Conservation (phyloP, 1,139 yeast species). For the Candida gigantensis region DNA sequence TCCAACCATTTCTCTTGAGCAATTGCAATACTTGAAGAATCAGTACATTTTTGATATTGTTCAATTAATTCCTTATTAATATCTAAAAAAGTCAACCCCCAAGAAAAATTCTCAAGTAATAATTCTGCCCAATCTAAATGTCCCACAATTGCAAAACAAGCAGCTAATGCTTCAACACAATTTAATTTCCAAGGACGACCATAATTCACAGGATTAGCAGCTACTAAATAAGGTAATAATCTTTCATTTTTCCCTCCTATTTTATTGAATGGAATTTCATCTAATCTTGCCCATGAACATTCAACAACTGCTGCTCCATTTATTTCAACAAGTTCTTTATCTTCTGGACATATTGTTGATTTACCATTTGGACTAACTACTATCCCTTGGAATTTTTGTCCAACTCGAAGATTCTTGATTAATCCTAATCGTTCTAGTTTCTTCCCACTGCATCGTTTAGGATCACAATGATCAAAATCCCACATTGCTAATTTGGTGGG, state of each 20-base stretch:
- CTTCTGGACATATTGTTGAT: slow-evolving; percentile 89
- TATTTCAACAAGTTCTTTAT: slow-evolving; percentile 70
- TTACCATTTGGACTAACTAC: slow-evolving; percentile 94
- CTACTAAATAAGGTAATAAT: slow-evolving; percentile 85
- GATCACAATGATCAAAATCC: slow-evolving; percentile 99
- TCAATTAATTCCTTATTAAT: slow-evolving; percentile 79
- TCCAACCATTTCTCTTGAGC: slow-evolving; percentile 82
- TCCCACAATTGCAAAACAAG: slow-evolving; percentile 94
- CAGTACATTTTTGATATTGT: slow-evolving; percentile 77
- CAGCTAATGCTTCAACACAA: slow-evolving; percentile 97
- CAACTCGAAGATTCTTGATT: slow-evolving; percentile 75
- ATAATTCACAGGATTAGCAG: slow-evolving; percentile 95
- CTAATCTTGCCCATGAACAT: slow-evolving; percentile 97
- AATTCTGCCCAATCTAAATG: slow-evolving; percentile 85
- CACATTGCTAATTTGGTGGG: slow-evolving; percentile 84
- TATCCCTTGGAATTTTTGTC: slow-evolving; percentile 88
- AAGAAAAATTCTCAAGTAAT: slow-evolving; percentile 76
- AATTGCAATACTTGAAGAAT: slow-evolving; percentile 66
- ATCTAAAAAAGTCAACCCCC: slow-evolving; percentile 88
- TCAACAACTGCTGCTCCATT: slow-evolving; percentile 96
- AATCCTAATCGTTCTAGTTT: slow-evolving; percentile 86
- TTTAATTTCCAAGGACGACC: slow-evolving; percentile 96
- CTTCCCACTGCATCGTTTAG: slow-evolving; percentile 95
- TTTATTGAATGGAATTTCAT: slow-evolving; percentile 89
- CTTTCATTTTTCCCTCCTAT: slow-evolving; percentile 93